phyloP scores from a whole-genome alignment of 805 yeast species.

The Wickerhamomyces silvicola region DNA sequence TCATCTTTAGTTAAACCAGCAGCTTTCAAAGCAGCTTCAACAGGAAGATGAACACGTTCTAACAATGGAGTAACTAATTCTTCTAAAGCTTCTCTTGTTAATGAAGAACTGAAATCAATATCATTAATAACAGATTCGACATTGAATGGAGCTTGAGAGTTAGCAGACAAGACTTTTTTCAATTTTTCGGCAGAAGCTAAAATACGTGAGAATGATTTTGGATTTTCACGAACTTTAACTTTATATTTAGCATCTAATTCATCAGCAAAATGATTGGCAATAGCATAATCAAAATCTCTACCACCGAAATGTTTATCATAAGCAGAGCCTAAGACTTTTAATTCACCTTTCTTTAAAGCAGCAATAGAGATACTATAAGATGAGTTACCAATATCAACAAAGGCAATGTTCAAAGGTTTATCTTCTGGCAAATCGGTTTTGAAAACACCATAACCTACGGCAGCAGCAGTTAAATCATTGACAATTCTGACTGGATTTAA shows the following conservation, averaged over 20 bases:
- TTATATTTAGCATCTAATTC: slow-evolving; percentile 89
- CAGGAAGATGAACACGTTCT: slow-evolving; percentile 67
- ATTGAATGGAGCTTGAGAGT: slow-evolving; percentile 87
- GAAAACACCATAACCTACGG: slow-evolving; percentile 98
- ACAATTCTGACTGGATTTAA: slow-evolving; percentile 97
- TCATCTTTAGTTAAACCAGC: slow-evolving; percentile 71
- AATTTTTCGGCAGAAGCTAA: slow-evolving; percentile 86
- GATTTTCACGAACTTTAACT: slow-evolving; percentile 84
- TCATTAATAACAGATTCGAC: slow-evolving; percentile 97
- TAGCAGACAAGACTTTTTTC: slow-evolving; percentile 95
- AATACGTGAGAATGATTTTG: slow-evolving; percentile 94
- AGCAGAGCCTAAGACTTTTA: slow-evolving; percentile 87
- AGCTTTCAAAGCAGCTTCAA: slow-evolving; percentile 72
- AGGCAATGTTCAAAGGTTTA: slow-evolving; percentile 82
- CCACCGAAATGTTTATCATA: slow-evolving; percentile 98
- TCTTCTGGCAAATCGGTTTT: slow-evolving; percentile 95
- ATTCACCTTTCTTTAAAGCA: slow-evolving; percentile 92
- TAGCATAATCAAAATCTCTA: slow-evolving; percentile 90
- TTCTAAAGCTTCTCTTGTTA: slow-evolving; percentile 90
- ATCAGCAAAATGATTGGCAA: slow-evolving; percentile 90
- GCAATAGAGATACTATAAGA: slow-evolving; percentile 86
- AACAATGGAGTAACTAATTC: slow-evolving; percentile 79
- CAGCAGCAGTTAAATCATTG: slow-evolving; percentile 97
- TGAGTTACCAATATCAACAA: slow-evolving; percentile 96
- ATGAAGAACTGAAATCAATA: slow-evolving; percentile 84